Conservation (phyloP, 345 rosid genomes). For the Rubroshorea leprosula region DNA sequence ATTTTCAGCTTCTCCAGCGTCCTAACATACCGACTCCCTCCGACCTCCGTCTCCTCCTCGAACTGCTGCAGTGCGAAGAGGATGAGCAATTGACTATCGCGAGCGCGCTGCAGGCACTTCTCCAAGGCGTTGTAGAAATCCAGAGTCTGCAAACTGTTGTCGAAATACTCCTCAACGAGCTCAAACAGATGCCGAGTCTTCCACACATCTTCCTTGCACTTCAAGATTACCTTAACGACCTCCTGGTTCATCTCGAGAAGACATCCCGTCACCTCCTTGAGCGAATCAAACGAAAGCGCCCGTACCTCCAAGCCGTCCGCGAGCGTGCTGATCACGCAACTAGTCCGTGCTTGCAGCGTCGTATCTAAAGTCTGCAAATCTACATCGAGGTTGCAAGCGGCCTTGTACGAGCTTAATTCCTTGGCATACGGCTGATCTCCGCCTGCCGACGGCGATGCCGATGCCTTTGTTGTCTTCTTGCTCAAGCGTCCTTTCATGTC, state of each 20-base stretch:
- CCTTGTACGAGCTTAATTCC: conserved; percentile 71
- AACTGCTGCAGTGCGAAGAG: conserved; percentile 74
- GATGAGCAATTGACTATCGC: conserved; percentile 73
- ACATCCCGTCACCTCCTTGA: conserved; percentile 77
- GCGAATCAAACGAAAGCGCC: conserved; percentile 74
- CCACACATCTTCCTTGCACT: conserved; percentile 94
- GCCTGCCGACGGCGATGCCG: neutral
- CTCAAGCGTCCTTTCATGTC: neutral
- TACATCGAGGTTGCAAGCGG: conserved; percentile 59
- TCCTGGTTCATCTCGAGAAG: conserved; percentile 90
- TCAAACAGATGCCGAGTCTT: conserved; percentile 75
- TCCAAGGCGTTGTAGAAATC: conserved; percentile 82
- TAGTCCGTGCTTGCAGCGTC: conserved; percentile 62
- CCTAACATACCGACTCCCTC: conserved; percentile 36
- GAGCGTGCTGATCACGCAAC: conserved; percentile 61
- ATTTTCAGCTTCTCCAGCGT: conserved; percentile 76
- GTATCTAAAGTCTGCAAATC: conserved; percentile 67
- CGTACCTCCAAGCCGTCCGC: conserved; percentile 84
- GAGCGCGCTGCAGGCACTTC: conserved; percentile 73
- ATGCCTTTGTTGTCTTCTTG: neutral
- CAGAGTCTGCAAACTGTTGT: conserved; percentile 78
- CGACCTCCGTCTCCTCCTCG: conserved; percentile 58
- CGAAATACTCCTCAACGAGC: conserved; percentile 91
- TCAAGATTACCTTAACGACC: conserved; percentile 80
- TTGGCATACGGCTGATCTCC: conserved; percentile 37